Percentiles rank a stretch among this genome's conserved stretches.
Evolutionary conservation across 83 land plant genomes (phyloP).

Genomic region (Larix sibirica): DNA sequence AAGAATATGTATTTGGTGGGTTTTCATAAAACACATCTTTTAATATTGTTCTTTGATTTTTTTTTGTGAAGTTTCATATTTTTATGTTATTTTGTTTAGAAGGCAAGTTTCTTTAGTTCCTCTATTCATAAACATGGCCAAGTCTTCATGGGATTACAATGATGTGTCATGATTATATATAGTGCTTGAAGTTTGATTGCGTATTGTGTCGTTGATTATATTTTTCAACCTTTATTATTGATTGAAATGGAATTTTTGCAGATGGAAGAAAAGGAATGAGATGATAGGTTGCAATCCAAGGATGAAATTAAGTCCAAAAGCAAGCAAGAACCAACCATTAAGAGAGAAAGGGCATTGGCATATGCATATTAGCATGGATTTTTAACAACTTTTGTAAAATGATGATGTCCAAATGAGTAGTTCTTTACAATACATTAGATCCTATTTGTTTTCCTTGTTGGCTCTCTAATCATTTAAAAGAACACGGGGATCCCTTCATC

Average conservation of each 20-base stretch:
- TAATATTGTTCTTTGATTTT: background rate
- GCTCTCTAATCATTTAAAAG: background rate
- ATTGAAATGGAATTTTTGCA: background rate
- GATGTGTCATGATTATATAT: too few species aligned
- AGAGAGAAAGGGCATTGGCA: conserved; percentile 87
- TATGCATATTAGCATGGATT: conserved; percentile 53
- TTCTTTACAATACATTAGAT: background rate
- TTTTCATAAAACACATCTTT: background rate
- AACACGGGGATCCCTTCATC: conserved; percentile 18
- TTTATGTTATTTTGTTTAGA: background rate
- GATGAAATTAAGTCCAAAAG: conserved; percentile 68
- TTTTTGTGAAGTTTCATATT: background rate
- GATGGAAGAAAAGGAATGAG: conserved; percentile 55
- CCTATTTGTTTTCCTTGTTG: background rate
- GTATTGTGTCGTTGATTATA: too few species aligned
- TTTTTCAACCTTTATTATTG: background rate
- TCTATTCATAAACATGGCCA: too few species aligned
- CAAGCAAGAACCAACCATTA: conserved; percentile 74
- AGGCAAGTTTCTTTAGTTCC: too few species aligned
- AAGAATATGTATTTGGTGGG: conserved; percentile 81
- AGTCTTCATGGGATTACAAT: too few species aligned
- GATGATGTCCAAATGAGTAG: background rate
- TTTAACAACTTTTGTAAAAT: background rate
- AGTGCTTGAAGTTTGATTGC: too few species aligned
- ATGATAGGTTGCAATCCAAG: conserved; percentile 63